phyloP scores from a whole-genome alignment of 148 eudicot species.

The Heliosperma pusillum region DNA sequence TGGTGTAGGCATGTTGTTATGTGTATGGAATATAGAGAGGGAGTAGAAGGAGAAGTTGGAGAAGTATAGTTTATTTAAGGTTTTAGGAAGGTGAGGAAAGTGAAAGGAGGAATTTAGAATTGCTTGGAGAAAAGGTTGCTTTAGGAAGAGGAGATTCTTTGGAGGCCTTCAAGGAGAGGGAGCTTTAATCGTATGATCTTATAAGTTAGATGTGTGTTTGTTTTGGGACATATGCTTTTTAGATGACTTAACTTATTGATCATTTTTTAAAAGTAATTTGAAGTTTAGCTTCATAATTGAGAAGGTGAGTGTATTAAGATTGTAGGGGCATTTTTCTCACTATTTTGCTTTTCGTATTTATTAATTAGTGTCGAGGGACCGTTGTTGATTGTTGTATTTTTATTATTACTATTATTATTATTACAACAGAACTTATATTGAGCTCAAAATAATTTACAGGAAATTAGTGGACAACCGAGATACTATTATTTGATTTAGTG shows the following conservation, averaged over 20 bases:
- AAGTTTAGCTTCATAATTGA: conserved; percentile 7
- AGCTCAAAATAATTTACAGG: too few species aligned
- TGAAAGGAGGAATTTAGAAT: conserved; percentile 36
- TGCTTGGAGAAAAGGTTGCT: conserved; percentile 98
- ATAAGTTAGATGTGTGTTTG: conserved; percentile 6
- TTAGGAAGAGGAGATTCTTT: conserved; percentile 64
- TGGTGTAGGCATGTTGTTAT: conserved; percentile 18
- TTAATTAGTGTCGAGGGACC: background rate
- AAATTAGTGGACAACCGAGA: too few species aligned
- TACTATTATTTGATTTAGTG: too few species aligned
- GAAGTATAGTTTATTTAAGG: background rate
- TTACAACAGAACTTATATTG: too few species aligned
- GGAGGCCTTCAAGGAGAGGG: conserved; percentile 15
- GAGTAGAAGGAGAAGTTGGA: background rate
- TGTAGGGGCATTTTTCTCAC: background rate
- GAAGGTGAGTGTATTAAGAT: background rate
- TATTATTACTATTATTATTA: too few species aligned
- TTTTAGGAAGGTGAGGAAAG: background rate
- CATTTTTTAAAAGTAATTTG: background rate
- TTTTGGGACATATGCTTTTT: conserved; percentile 17
- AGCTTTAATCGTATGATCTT: conserved; percentile 27
- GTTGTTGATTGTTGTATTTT: too few species aligned
- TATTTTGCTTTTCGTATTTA: background rate
- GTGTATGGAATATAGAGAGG: background rate
- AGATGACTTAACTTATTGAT: background rate